A percentile compares a stretch with the other conserved stretches of the same genome.
Conservation (phyloP, 352 stramenopile species). For the Pythium phragmiticola region DNA sequence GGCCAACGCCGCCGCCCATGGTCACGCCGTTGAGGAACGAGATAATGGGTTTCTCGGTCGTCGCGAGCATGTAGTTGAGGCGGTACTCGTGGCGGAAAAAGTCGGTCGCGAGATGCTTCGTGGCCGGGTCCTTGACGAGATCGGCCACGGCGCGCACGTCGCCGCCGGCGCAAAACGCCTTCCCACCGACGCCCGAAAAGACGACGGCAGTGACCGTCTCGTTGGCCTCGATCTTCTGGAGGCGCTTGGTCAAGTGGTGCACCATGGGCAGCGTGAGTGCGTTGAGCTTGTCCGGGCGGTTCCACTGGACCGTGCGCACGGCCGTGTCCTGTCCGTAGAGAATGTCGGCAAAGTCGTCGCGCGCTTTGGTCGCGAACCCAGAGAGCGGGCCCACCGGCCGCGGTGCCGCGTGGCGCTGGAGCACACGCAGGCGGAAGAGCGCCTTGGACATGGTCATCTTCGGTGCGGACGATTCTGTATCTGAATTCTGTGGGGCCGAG, state of each 20-base stretch:
- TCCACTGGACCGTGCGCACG: constrained; percentile 86
- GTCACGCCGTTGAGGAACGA: constrained; percentile 98
- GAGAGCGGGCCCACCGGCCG: constrained; percentile 21
- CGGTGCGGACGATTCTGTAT: not conserved
- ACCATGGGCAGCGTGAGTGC: constrained; percentile 92
- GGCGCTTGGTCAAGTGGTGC: constrained; percentile 82
- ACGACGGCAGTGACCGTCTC: constrained; percentile 77
- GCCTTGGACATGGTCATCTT: constrained; percentile 24
- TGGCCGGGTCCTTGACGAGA: constrained; percentile 68
- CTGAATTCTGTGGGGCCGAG: not conserved
- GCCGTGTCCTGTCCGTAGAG: constrained; percentile 75
- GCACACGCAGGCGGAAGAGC: constrained; percentile 43
- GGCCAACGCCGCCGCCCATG: constrained; percentile 97
- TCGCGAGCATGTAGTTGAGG: constrained; percentile 90
- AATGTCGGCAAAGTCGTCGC: constrained; percentile 64
- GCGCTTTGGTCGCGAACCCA: constrained; percentile 36
- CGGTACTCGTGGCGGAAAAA: constrained; percentile 97
- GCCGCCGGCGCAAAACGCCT: constrained; percentile 95
- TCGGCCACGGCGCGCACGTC: constrained; percentile 93
- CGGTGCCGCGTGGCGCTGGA: constrained; percentile 44
- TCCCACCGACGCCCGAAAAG: constrained; percentile 77
- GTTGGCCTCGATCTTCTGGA: constrained; percentile 82
- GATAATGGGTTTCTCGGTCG: constrained; percentile 86
- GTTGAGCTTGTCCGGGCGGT: constrained; percentile 92
- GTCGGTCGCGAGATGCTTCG: constrained; percentile 68